These are phyloP conservation scores for Pseudogymnoascus sp. DNA, from an alignment of 2,329 filamentous ascomycete genomes.

Conservation along the genomic window DNA sequence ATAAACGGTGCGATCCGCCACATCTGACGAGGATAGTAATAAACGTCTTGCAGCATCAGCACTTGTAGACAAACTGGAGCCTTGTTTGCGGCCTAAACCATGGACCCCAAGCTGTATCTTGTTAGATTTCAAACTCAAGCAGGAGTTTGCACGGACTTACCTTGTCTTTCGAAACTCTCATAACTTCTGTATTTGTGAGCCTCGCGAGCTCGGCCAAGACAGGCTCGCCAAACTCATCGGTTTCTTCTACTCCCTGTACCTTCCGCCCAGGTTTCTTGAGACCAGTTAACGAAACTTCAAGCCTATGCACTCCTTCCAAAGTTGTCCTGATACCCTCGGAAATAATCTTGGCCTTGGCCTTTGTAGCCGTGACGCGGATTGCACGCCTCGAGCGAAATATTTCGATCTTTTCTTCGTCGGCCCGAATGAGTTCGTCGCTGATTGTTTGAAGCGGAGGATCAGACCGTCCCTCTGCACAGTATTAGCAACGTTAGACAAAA, in stretches of 20 bases:
- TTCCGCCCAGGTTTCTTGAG: conserved; percentile 13
- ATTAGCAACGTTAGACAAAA: background rate
- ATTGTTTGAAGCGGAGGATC: conserved; percentile 20
- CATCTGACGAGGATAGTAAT: conserved; percentile 17
- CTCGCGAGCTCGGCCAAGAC: conserved; percentile 18
- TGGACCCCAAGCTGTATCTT: conserved; percentile 13
- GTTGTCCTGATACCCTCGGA: conserved; percentile 18
- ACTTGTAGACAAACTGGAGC: conserved; percentile 13
- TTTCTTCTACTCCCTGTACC: background rate
- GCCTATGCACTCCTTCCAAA: conserved; percentile 16
- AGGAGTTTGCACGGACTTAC: background rate
- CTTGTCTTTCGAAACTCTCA: conserved; percentile 4
- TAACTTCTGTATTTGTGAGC: conserved; percentile 23
- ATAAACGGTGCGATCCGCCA: conserved; percentile 14
- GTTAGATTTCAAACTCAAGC: conserved; percentile 7
- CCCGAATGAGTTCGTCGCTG: conserved; percentile 16
- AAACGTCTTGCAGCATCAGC: conserved; percentile 21
- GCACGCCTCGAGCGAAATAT: conserved; percentile 19
- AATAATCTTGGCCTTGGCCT: conserved; percentile 19
- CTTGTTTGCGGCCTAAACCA: conserved; percentile 12
- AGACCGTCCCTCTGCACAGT: conserved; percentile 14
- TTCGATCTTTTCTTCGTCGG: conserved; percentile 22
- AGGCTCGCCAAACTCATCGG: conserved; percentile 12
- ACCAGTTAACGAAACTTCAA: conserved; percentile 15
- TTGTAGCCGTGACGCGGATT: conserved; percentile 23